Conservation (phyloP, 1,284 basidiomycete species). For the Marasmius sp. region DNA sequence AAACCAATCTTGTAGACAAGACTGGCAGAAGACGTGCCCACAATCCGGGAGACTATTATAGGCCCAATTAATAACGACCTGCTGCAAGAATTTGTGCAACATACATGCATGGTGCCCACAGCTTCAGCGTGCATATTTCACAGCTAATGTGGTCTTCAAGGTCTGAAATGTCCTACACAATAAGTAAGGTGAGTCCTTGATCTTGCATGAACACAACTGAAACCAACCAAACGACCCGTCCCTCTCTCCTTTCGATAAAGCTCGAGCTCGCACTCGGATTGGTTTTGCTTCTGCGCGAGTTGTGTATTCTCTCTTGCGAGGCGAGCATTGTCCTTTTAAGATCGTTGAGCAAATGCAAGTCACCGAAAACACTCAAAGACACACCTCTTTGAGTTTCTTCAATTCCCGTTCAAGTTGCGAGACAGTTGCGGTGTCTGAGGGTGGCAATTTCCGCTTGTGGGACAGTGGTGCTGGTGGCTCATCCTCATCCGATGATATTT, state of each 20-base stretch:
- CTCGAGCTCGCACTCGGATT: background rate
- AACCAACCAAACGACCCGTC: background rate
- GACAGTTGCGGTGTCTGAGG: background rate
- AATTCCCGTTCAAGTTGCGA: background rate
- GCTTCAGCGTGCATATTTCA: conserved; percentile 58
- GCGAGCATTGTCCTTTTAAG: background rate
- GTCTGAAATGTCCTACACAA: conserved; percentile 19
- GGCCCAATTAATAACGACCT: conserved; percentile 5
- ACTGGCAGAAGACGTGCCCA: conserved; percentile 68
- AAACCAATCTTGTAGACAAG: conserved; percentile 70
- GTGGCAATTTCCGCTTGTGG: background rate
- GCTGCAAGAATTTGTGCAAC: conserved; percentile 24
- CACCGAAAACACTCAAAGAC: background rate
- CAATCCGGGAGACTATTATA: conserved; percentile 54
- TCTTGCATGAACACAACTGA: background rate
- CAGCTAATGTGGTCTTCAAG: conserved; percentile 59
- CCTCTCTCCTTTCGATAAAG: background rate
- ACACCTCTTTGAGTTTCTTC: conserved; percentile 11
- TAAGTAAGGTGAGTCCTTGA: background rate
- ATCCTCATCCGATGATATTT: conserved; percentile 1
- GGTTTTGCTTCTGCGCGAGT: background rate
- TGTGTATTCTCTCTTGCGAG: background rate
- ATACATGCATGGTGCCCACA: conserved; percentile 67
- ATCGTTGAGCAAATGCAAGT: background rate
- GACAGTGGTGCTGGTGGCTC: background rate